These are phyloP conservation scores for Starmerella riodocensis DNA, from an alignment of 805 yeast species.

Conservation along the genomic window DNA sequence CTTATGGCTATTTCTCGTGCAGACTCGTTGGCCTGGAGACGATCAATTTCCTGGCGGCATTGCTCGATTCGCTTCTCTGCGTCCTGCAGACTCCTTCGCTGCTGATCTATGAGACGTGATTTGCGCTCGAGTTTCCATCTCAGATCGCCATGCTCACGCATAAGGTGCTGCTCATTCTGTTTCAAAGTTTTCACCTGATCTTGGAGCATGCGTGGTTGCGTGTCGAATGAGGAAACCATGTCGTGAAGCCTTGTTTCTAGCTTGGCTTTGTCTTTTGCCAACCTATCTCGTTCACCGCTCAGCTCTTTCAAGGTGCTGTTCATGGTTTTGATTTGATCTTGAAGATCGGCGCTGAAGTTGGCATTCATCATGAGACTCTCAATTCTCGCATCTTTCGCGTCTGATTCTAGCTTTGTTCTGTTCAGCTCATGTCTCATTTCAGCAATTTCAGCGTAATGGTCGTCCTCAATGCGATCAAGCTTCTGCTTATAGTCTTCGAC, in stretches of 20 bases:
- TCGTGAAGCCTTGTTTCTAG: constrained; percentile 36
- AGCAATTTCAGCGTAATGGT: constrained; percentile 6
- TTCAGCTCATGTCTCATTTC: constrained; percentile 5
- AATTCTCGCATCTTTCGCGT: constrained; percentile 9
- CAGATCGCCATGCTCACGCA: constrained; percentile 21
- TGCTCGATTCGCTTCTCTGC: constrained; percentile 36
- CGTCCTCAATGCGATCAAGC: constrained; percentile 9
- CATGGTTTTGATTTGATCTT: constrained; percentile 40
- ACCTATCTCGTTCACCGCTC: constrained; percentile 46
- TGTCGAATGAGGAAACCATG: constrained; percentile 30
- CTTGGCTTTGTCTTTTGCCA: constrained; percentile 38
- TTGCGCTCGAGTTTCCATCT: constrained; percentile 21
- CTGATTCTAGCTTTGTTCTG: constrained; percentile 5
- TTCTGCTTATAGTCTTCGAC: constrained; percentile 7
- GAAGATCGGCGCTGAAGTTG: constrained; percentile 5
- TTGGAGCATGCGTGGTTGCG: constrained; percentile 20
- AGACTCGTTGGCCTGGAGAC: constrained; percentile 20
- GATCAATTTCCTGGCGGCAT: constrained; percentile 31
- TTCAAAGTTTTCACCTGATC: constrained; percentile 29
- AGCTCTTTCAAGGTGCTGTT: constrained; percentile 49
- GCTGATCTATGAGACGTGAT: constrained; percentile 22
- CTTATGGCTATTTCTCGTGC: constrained; percentile 21
- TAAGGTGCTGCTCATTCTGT: constrained; percentile 18
- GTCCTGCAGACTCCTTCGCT: constrained; percentile 40
- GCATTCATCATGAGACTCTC: constrained; percentile 4